These are phyloP conservation scores for Takakia lepidozioides DNA, from an alignment of 225 moss, liverwort and hornwort species.

Conservation along the genomic window DNA sequence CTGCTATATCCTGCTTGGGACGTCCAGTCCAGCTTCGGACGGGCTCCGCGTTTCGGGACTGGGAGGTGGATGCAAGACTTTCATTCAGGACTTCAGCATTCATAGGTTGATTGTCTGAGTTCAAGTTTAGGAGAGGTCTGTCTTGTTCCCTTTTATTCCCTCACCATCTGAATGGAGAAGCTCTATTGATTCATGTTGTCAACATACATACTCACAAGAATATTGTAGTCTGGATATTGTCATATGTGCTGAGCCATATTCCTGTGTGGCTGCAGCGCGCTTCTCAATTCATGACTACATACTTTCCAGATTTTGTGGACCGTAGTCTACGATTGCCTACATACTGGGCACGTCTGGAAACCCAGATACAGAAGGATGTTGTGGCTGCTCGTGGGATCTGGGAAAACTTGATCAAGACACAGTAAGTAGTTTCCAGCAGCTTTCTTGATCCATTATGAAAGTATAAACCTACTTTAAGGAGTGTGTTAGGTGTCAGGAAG, in stretches of 20 bases:
- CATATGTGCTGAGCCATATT: no score
- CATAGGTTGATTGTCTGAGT: no score
- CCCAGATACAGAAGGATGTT: slow-evolving; percentile 43
- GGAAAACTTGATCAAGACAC: slow-evolving; percentile 76
- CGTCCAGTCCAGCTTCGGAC: no score
- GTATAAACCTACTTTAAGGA: no score
- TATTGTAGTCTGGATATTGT: no score
- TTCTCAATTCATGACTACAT: slow-evolving; percentile 57
- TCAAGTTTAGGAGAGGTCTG: neutral
- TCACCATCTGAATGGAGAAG: neutral
- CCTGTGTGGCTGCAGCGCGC: slow-evolving; percentile 45
- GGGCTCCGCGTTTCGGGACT: no score
- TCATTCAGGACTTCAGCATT: no score
- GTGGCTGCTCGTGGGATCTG: slow-evolving; percentile 89
- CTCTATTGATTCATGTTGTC: neutral
- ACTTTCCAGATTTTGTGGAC: slow-evolving; percentile 78
- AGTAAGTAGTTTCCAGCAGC: slow-evolving; percentile 20
- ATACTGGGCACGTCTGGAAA: slow-evolving; percentile 91
- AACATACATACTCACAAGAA: no score
- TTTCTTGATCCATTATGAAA: no score
- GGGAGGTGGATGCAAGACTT: no score
- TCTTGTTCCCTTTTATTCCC: neutral
- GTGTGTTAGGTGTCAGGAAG: no score
- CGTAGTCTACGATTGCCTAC: slow-evolving; percentile 56
- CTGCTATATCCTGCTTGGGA: no score